Conservation (phyloP, 805 yeast genomes). For the Candida quercuum region DNA sequence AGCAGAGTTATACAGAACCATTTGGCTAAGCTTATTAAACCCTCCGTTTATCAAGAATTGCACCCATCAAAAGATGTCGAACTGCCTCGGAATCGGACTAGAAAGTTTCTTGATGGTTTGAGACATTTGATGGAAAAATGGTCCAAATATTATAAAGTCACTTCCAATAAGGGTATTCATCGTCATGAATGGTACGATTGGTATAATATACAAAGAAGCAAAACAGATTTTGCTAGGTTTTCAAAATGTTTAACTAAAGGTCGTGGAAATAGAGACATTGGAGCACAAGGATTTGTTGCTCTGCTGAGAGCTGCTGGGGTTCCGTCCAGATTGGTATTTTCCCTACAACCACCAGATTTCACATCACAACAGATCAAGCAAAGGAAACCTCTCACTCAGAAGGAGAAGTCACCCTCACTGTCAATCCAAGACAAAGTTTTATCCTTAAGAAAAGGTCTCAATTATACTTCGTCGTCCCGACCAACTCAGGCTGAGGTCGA, state of each 20-base stretch:
- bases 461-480: conserved; percentile 2
- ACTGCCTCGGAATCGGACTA: conserved; percentile 39
- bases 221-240: conserved; percentile 35
- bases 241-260: conserved; percentile 35
- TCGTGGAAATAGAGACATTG: conserved; percentile 70
- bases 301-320: conserved; percentile 66
- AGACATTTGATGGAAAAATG: conserved; percentile 61
- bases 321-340: conserved; percentile 69
- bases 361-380: conserved; percentile 30
- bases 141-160: conserved; percentile 47
- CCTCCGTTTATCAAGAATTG: conserved; percentile 38
- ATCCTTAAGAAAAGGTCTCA: conserved; percentile 17
- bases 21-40: conserved; percentile 45
- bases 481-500: conserved; percentile 20
- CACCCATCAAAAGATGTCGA: conserved; percentile 38
- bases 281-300: conserved; percentile 84
- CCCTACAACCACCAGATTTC: conserved; percentile 88
- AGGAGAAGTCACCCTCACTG: not conserved
- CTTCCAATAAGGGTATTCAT: conserved; percentile 30
- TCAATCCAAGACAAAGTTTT: conserved; percentile 13
- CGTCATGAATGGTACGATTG: conserved; percentile 41
- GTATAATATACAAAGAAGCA: conserved; percentile 13
- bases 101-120: conserved; percentile 75
- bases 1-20: conserved; percentile 34
- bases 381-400: not conserved